phyloP scores from a whole-genome alignment of 2,329 filamentous ascomycete genomes.

The Cryphonectria parasitica region DNA sequence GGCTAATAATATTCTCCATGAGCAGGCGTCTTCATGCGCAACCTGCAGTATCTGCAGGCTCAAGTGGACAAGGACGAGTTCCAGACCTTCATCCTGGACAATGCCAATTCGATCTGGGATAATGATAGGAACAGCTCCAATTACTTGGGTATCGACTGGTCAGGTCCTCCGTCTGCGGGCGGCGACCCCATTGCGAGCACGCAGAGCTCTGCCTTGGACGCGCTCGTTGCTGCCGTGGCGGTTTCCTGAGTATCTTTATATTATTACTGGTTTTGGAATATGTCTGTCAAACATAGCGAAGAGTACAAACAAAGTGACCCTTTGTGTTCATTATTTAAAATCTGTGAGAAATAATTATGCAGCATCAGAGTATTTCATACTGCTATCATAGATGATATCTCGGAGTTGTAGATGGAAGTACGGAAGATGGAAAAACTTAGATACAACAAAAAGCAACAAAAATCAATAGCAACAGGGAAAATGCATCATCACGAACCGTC shows the following conservation, averaged over 20 bases:
- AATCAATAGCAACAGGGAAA: too few relatives aligned
- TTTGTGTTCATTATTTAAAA: too few relatives aligned
- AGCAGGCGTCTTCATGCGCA: conserved; percentile 63
- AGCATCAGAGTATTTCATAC: too few relatives aligned
- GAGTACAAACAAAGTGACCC: not conserved
- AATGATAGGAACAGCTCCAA: conserved; percentile 55
- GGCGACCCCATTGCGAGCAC: conserved; percentile 56
- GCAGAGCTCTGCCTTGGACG: conserved; percentile 69
- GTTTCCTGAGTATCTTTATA: conserved; percentile 33
- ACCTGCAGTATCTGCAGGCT: conserved; percentile 59
- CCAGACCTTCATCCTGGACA: conserved; percentile 58
- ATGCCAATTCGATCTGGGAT: conserved; percentile 69
- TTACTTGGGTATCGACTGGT: conserved; percentile 67
- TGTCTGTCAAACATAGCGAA: not conserved
- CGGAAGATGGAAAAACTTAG: too few relatives aligned
- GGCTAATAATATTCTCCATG: not conserved
- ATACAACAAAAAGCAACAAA: too few relatives aligned
- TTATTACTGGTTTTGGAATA: not conserved
- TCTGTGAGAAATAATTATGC: too few relatives aligned
- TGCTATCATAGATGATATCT: too few relatives aligned
- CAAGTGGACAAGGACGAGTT: conserved; percentile 55
- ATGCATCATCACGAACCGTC: too few relatives aligned
- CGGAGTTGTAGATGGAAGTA: too few relatives aligned
- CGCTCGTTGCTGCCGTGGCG: conserved; percentile 63
- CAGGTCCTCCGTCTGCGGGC: conserved; percentile 54